phyloP scores from a whole-genome alignment of 2,329 filamentous ascomycete genomes.

The Neonectria neomacrospora region DNA sequence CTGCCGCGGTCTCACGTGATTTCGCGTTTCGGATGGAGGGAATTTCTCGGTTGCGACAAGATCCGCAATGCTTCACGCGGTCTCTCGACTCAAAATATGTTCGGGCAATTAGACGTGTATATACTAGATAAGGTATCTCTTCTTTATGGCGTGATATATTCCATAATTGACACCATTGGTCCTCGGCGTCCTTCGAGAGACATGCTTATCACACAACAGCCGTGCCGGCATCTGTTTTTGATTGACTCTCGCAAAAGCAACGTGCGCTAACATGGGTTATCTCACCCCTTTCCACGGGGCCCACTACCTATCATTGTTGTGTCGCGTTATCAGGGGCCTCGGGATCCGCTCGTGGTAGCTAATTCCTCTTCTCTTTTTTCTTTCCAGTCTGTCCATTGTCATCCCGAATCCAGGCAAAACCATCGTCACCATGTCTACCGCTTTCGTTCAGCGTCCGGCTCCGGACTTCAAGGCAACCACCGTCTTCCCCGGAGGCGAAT shows the following conservation, averaged over 20 bases:
- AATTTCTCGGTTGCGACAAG: not conserved
- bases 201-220: not conserved
- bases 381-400: not conserved
- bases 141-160: not conserved
- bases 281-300: conserved; percentile 7
- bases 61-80: not conserved
- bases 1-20: not conserved
- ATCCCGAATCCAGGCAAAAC: not conserved
- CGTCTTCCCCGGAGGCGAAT: conserved; percentile 60
- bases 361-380: not conserved
- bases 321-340: not conserved
- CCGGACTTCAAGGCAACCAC: conserved; percentile 62
- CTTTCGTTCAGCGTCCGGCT: conserved; percentile 61
- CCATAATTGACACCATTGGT: not conserved
- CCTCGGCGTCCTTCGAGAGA: not conserved
- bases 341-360: not conserved
- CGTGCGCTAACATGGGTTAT: conserved; percentile 8
- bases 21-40: not conserved
- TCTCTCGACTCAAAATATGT: too few species aligned
- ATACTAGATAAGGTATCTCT: not conserved
- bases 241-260: not conserved
- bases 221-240: not conserved
- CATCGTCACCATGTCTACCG: conserved; percentile 53
- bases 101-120: not conserved
- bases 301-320: not conserved